Evolutionary conservation across 2,329 filamentous ascomycete genomes (phyloP).

Genomic region (Phyllosticta citribraziliensis): DNA sequence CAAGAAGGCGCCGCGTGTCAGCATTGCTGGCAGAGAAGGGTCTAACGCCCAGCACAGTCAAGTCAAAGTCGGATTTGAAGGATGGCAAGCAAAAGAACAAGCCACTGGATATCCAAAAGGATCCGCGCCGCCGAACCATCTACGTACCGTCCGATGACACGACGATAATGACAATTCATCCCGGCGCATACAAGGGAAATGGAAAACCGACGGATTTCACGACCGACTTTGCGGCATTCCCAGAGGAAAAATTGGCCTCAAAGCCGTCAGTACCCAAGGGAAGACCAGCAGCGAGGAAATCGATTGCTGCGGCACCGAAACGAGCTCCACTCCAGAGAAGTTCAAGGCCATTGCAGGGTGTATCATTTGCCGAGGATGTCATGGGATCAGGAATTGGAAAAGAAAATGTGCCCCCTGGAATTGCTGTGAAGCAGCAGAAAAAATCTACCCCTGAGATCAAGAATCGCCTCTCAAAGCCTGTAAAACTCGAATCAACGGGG

Average conservation of each 20-base stretch:
- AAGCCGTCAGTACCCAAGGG: constrained; percentile 20
- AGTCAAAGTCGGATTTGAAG: neutral
- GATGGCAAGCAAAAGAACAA: constrained; percentile 19
- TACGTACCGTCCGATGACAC: constrained; percentile 44
- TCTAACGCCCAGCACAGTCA: neutral
- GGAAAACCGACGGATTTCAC: constrained; percentile 26
- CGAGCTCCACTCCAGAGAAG: constrained; percentile 41
- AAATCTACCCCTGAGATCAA: neutral
- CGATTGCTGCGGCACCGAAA: constrained; percentile 38
- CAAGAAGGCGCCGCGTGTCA: constrained; percentile 27
- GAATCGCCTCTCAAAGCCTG: neutral
- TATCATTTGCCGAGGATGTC: constrained; percentile 34
- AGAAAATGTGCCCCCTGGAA: constrained; percentile 52
- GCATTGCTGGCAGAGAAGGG: constrained; percentile 20
- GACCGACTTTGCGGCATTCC: constrained; percentile 28
- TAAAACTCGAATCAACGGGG: neutral
- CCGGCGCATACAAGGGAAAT: constrained; percentile 27
- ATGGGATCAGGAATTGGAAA: constrained; percentile 48
- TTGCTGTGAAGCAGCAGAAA: constrained; percentile 13
- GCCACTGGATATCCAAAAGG: constrained; percentile 28
- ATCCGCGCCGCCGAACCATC: constrained; percentile 38
- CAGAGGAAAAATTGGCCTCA: constrained; percentile 27
- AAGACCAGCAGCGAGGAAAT: constrained; percentile 27
- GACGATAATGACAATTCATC: constrained; percentile 42
- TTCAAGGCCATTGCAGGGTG: constrained; percentile 29